phyloP scores from a whole-genome alignment of 331 rosid genomes.

The Cucumis variabilis region DNA sequence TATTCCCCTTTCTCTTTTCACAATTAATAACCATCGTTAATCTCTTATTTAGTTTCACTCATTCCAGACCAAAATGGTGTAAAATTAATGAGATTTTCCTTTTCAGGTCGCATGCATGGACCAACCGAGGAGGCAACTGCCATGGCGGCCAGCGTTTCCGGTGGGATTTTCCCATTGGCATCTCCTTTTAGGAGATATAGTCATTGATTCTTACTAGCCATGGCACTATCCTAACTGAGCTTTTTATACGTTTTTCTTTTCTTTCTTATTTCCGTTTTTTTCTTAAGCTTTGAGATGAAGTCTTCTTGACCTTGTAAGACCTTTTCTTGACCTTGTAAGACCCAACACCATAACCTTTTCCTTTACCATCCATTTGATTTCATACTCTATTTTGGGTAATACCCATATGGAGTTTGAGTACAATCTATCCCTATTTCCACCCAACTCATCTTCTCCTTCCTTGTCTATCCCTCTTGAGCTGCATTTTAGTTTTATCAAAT shows the following conservation, averaged over 20 bases:
- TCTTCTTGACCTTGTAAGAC: constrained; percentile 99
- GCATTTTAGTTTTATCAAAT: neutral
- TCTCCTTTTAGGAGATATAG: neutral
- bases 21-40: neutral
- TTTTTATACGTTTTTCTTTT: constrained; percentile 19
- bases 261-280: neutral
- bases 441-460: constrained; percentile 87
- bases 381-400: constrained; percentile 39
- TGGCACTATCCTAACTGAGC: constrained; percentile 98
- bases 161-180: constrained; percentile 18
- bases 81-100: neutral
- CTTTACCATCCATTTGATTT: constrained; percentile 22
- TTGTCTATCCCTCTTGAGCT: constrained; percentile 99
- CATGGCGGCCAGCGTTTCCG: neutral
- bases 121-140: constrained; percentile 31
- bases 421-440: constrained; percentile 39
- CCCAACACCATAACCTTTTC: constrained; percentile 37
- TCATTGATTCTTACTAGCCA: constrained; percentile 7
- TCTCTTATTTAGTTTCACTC: neutral
- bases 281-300: neutral
- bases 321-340: constrained; percentile 99
- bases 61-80: neutral
- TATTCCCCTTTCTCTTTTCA: neutral
- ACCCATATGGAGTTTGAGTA: constrained; percentile 43
- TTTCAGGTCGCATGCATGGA: constrained; percentile 60